Evolutionary conservation across 2,329 filamentous ascomycete genomes (phyloP).

Genomic region (Intubia oerlemansii): DNA sequence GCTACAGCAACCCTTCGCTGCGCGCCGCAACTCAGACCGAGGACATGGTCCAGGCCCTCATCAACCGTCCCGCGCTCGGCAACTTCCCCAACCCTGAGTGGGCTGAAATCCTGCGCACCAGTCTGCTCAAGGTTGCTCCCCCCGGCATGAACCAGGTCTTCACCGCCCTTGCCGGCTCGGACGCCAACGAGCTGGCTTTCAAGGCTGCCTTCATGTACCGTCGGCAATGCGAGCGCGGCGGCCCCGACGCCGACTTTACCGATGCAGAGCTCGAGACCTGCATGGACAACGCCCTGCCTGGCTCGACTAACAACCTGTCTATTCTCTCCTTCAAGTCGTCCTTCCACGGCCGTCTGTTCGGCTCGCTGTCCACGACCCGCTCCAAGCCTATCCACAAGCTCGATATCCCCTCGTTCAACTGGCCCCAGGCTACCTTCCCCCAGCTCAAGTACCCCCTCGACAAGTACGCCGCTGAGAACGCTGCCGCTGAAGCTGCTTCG

Average conservation of each 20-base stretch:
- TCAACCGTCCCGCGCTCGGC: conserved; percentile 76
- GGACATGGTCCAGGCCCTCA: conserved; percentile 60
- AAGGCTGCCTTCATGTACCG: conserved; percentile 93
- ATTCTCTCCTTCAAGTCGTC: conserved; percentile 76
- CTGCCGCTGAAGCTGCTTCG: conserved; percentile 58
- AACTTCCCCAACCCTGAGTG: conserved; percentile 82
- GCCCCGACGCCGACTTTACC: conserved; percentile 57
- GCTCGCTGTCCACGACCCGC: conserved; percentile 68
- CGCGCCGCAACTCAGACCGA: conserved; percentile 47
- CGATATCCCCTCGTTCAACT: conserved; percentile 87
- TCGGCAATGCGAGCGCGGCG: conserved; percentile 61
- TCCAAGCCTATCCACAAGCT: conserved; percentile 91
- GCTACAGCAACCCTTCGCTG: conserved; percentile 75
- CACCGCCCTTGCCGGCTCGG: conserved; percentile 72
- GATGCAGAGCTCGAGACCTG: conserved; percentile 48
- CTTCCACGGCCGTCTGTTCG: conserved; percentile 84
- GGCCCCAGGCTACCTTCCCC: conserved; percentile 81
- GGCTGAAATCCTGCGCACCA: conserved; percentile 57
- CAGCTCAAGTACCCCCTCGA: conserved; percentile 71
- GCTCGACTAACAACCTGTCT: conserved; percentile 46
- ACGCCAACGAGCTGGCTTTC: conserved; percentile 87
- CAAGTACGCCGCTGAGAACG: conserved; percentile 59
- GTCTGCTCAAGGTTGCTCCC: conserved; percentile 64
- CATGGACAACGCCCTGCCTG: conserved; percentile 66
- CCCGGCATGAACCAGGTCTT: conserved; percentile 76